phyloP scores from a whole-genome alignment of 2,329 filamentous ascomycete genomes.

The Delphinella strobiligena region DNA sequence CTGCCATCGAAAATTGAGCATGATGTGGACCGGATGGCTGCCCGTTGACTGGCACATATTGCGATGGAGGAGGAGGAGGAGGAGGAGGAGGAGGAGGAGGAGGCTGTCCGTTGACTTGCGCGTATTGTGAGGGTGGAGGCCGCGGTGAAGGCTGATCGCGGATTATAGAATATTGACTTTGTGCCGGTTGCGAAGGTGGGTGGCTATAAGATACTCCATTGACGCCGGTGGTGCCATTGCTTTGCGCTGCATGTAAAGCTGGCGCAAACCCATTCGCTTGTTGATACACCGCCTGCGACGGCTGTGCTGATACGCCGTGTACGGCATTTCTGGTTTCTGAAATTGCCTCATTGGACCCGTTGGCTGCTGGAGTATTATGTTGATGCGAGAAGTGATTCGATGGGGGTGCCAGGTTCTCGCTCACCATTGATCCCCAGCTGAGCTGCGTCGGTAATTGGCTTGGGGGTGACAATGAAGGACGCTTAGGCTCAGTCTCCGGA shows the following conservation, averaged over 20 bases:
- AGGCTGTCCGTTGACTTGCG: neutral
- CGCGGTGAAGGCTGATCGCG: neutral
- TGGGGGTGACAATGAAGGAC: slow-evolving; percentile 7
- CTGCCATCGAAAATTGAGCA: neutral
- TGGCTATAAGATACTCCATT: neutral
- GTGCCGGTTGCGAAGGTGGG: neutral
- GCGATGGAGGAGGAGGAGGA: neutral
- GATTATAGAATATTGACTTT: neutral
- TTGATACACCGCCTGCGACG: neutral
- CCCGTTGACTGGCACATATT: neutral
- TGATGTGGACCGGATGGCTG: neutral
- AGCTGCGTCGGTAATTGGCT: no score
- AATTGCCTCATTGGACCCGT: no score
- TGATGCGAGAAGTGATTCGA: slow-evolving; percentile 15
- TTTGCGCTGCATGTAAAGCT: neutral
- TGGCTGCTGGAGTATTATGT: no score
- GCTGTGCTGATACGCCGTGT: no score
- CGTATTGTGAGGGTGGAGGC: neutral
- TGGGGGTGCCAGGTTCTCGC: slow-evolving; percentile 14
- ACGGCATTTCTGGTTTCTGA: no score
- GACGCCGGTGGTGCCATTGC: neutral
- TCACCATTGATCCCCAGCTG: no score
- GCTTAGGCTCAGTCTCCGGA: slow-evolving; percentile 10
- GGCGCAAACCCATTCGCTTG: neutral
- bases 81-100: neutral